Percentiles rank a stretch among this genome's conserved stretches.
phyloP scores from a whole-genome alignment of 2,329 filamentous ascomycete species.

The Biscogniauxia sp. region DNA sequence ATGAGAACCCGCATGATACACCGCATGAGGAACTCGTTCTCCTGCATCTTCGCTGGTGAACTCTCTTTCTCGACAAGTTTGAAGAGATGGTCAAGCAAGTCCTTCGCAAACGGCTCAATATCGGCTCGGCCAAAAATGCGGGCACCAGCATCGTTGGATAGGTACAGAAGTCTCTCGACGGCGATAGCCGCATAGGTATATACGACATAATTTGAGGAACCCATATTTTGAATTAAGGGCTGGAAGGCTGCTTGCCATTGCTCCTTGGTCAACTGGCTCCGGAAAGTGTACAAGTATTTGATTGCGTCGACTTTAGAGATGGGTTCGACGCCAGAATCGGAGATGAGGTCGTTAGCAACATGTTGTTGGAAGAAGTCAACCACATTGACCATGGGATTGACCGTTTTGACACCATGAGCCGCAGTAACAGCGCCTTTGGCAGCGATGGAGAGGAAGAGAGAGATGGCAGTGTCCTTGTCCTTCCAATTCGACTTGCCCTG shows the following conservation, averaged over 20 bases:
- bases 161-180: constrained; percentile 86
- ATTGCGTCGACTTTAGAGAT: constrained; percentile 97
- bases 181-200: constrained; percentile 97
- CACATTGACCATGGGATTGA: constrained; percentile 84
- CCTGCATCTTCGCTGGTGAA: constrained; percentile 88
- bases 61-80: constrained; percentile 82
- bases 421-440: constrained; percentile 87
- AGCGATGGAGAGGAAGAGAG: constrained; percentile 91
- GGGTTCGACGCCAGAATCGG: constrained; percentile 66
- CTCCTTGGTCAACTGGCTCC: constrained; percentile 86
- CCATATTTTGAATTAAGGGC: constrained; percentile 86
- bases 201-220: constrained; percentile 88
- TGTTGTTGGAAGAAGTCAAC: constrained; percentile 94
- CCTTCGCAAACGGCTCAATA: constrained; percentile 78
- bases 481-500: constrained; percentile 88
- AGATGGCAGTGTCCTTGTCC: constrained; percentile 96
- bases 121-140: constrained; percentile 77
- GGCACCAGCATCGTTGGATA: constrained; percentile 72
- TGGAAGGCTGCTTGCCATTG: constrained; percentile 91
- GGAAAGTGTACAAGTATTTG: constrained; percentile 96
- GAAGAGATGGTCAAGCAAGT: constrained; percentile 87
- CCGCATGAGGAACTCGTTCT: constrained; percentile 98
- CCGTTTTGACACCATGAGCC: constrained; percentile 84
- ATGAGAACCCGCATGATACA: constrained; percentile 98
- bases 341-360: constrained; percentile 82